These are phyloP conservation scores for Hamamelis virginiana DNA, from an alignment of 164 flowering plant genomes.

Conservation along the genomic window DNA sequence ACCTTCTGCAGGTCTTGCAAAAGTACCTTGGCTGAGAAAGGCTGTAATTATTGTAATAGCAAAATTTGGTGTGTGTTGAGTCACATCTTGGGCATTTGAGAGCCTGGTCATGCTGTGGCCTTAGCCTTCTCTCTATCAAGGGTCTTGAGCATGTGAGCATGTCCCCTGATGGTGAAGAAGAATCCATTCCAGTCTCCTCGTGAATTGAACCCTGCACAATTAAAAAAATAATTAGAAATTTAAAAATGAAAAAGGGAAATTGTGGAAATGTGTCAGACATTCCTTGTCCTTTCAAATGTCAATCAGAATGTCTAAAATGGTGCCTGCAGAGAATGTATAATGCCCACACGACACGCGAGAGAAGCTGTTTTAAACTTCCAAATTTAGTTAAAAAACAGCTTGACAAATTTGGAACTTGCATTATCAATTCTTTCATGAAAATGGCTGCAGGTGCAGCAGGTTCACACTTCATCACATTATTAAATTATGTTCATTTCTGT, in stretches of 20 bases:
- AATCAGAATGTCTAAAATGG: constrained; percentile 5
- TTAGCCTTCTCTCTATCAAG: constrained; percentile 47
- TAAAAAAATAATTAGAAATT: too few species aligned
- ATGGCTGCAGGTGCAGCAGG: too few species aligned
- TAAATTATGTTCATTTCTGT: too few species aligned
- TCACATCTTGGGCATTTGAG: constrained; percentile 80
- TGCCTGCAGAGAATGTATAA: too few species aligned
- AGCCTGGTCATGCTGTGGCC: constrained; percentile 73
- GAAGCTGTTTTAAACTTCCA: too few species aligned
- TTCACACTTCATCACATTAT: too few species aligned
- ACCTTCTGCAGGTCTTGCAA: constrained; percentile 81
- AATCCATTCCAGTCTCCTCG: constrained; percentile 42
- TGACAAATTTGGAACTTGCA: too few species aligned
- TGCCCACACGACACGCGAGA: too few species aligned
- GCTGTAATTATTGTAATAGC: constrained; percentile 88
- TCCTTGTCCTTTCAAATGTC: constrained; percentile 4
- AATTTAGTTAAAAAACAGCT: not conserved
- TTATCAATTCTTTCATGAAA: too few species aligned
- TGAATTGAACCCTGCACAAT: not conserved
- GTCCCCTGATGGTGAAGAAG: constrained; percentile 56
- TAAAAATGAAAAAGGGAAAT: too few species aligned
- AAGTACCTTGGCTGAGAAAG: constrained; percentile 84
- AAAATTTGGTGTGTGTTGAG: constrained; percentile 76
- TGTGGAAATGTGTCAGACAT: constrained; percentile 9
- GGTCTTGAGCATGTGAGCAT: constrained; percentile 58